phyloP scores from a whole-genome alignment of 805 yeast species.

The Wickerhamiella shivajii region DNA sequence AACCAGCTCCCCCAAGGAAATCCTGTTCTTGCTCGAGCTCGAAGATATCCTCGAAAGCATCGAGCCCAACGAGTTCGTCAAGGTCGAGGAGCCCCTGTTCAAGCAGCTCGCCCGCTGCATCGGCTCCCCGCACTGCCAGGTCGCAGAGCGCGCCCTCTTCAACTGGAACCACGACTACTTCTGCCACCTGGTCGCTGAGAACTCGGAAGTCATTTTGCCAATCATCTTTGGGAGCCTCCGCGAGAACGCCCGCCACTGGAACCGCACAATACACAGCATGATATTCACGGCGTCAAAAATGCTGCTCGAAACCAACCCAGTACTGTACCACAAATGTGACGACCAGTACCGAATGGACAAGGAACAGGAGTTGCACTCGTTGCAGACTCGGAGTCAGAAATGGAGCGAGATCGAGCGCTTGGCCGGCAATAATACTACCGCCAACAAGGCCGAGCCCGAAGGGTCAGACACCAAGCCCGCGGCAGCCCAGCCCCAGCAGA shows the following conservation, averaged over 20 bases:
- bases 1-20: slow-evolving; percentile 85
- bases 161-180: slow-evolving; percentile 94
- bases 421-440: slow-evolving; percentile 2
- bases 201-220: slow-evolving; percentile 80
- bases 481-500: background rate
- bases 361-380: slow-evolving; percentile 53
- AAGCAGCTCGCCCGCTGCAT: slow-evolving; percentile 91
- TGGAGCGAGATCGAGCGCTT: slow-evolving; percentile 29
- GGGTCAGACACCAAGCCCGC: background rate
- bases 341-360: slow-evolving; percentile 66
- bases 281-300: slow-evolving; percentile 83
- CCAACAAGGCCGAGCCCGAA: background rate
- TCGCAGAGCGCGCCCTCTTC: slow-evolving; percentile 84
- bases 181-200: slow-evolving; percentile 73
- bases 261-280: slow-evolving; percentile 78
- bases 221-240: slow-evolving; percentile 81
- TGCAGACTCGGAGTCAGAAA: slow-evolving; percentile 38
- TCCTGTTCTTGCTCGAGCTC: slow-evolving; percentile 87
- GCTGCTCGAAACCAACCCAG: slow-evolving; percentile 85
- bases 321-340: slow-evolving; percentile 85
- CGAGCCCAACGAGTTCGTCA: slow-evolving; percentile 82
- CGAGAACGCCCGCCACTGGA: slow-evolving; percentile 78
- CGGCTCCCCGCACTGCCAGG: slow-evolving; percentile 91
- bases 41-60: slow-evolving; percentile 95
- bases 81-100: slow-evolving; percentile 83